Percentiles rank a stretch among this genome's conserved stretches.
These are phyloP conservation scores for Poa pratensis DNA, from an alignment of 176 grass and related monocot genomes.

Conservation along the genomic window DNA sequence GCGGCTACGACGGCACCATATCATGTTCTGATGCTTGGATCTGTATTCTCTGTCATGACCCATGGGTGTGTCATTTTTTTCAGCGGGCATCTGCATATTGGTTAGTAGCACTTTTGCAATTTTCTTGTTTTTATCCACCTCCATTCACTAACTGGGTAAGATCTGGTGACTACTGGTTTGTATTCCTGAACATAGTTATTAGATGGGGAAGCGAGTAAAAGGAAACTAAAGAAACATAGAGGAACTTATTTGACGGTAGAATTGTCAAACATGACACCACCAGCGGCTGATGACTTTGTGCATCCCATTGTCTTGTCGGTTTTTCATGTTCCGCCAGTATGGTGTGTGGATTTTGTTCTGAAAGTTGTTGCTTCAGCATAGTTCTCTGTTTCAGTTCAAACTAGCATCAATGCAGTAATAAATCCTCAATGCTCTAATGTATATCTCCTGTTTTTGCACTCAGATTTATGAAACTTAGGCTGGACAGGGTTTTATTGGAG, in stretches of 20 bases:
- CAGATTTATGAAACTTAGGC: constrained; percentile 95
- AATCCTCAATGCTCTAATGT: constrained; percentile 30
- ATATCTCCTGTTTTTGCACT: constrained; percentile 6
- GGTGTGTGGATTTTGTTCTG: neutral
- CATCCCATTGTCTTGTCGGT: neutral
- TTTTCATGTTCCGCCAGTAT: neutral
- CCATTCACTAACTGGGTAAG: neutral
- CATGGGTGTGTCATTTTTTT: neutral
- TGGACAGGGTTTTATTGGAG: constrained; percentile 76
- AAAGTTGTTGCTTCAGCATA: neutral
- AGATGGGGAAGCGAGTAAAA: constrained; percentile 11
- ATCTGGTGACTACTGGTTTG: neutral
- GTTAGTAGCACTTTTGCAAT: neutral
- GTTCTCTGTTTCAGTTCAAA: constrained; percentile 9
- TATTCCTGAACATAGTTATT: constrained; percentile 9
- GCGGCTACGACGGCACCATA: neutral
- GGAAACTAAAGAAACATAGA: neutral
- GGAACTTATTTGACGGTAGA: constrained; percentile 6
- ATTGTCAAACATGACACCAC: neutral
- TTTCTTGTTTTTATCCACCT: neutral
- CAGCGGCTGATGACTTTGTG: neutral
- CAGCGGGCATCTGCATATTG: neutral
- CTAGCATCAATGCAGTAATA: neutral
- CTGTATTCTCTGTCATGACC: neutral
- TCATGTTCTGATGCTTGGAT: neutral